Evolutionary conservation across 2,329 filamentous ascomycete genomes (phyloP).

Genomic region (Xylariaceae sp.): DNA sequence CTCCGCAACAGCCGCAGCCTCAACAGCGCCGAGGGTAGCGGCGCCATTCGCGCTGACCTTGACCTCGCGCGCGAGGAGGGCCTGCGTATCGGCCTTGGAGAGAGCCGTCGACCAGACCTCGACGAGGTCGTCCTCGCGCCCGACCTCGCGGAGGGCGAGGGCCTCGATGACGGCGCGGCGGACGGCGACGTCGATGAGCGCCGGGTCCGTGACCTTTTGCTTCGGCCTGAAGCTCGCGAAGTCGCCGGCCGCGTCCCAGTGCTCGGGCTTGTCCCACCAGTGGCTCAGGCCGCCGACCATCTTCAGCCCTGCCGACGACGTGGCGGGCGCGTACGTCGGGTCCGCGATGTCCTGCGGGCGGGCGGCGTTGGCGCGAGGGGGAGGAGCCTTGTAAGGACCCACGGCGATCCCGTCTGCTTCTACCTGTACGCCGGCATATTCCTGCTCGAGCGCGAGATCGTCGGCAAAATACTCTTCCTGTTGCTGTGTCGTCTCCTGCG

Average conservation of each 20-base stretch:
- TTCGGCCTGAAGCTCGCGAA: constrained; percentile 39
- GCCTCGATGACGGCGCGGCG: constrained; percentile 49
- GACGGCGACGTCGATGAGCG: constrained; percentile 43
- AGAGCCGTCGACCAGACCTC: constrained; percentile 20
- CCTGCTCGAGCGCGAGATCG: not conserved
- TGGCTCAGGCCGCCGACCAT: constrained; percentile 40
- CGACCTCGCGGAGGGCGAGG: constrained; percentile 37
- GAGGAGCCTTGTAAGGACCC: constrained; percentile 17
- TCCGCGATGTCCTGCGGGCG: constrained; percentile 29
- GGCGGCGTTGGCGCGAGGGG: constrained; percentile 26
- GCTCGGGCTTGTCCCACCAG: constrained; percentile 51
- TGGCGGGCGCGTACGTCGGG: constrained; percentile 43
- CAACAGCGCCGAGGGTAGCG: constrained; percentile 36
- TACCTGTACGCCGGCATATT: not conserved
- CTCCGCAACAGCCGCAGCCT: constrained; percentile 29
- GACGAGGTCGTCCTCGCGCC: constrained; percentile 21
- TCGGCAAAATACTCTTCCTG: not conserved
- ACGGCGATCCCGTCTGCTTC: too few species aligned
- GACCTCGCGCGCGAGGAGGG: constrained; percentile 34
- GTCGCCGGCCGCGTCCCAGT: constrained; percentile 44
- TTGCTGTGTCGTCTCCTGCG: constrained; percentile 1
- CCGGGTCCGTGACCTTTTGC: constrained; percentile 38
- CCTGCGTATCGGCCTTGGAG: constrained; percentile 31
- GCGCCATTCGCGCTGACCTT: constrained; percentile 35
- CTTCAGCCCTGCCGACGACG: constrained; percentile 39